Conservation (phyloP, 495 filamentous ascomycete genomes). For the Penicillium psychrofluorescens region DNA sequence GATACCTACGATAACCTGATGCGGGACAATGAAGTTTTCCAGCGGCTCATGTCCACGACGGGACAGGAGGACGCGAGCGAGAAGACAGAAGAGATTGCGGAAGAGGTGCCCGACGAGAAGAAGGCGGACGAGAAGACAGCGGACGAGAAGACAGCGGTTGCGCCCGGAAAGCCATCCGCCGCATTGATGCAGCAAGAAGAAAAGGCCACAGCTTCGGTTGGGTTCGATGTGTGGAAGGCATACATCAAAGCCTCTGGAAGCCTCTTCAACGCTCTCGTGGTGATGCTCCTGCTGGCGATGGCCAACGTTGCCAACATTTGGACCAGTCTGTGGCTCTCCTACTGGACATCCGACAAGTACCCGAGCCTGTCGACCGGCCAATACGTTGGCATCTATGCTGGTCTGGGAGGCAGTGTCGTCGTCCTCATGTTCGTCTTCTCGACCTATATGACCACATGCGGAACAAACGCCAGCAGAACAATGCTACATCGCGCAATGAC, state of each 20-base stretch:
- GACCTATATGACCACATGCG: slow-evolving; percentile 54
- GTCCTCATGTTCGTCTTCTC: slow-evolving; percentile 74
- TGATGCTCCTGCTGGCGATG: slow-evolving; percentile 58
- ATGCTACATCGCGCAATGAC: slow-evolving; percentile 79
- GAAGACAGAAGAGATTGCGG: slow-evolving; percentile 34
- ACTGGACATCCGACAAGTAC: slow-evolving; percentile 76
- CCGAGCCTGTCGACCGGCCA: slow-evolving; percentile 41
- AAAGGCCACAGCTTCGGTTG: slow-evolving; percentile 69
- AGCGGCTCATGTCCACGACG: slow-evolving; percentile 75
- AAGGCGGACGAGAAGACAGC: slow-evolving; percentile 35
- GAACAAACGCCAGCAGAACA: slow-evolving; percentile 71
- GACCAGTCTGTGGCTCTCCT: slow-evolving; percentile 88
- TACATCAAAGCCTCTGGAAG: slow-evolving; percentile 77
- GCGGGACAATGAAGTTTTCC: slow-evolving; percentile 64
- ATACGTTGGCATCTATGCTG: slow-evolving; percentile 86
- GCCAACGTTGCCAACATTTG: slow-evolving; percentile 78
- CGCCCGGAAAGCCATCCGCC: slow-evolving; percentile 41
- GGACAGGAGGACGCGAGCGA: slow-evolving; percentile 60
- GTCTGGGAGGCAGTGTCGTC: slow-evolving; percentile 61
- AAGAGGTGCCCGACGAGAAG: slow-evolving; percentile 44
- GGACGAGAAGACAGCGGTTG: slow-evolving; percentile 48
- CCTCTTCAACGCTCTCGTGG: slow-evolving; percentile 57
- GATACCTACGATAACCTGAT: slow-evolving; percentile 87
- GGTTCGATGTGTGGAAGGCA: slow-evolving; percentile 73
- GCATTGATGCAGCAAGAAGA: slow-evolving; percentile 91